Base-by-base conservation (phyloP, 768 basidiomycete species). In the Tylopilus sp. region DNA sequence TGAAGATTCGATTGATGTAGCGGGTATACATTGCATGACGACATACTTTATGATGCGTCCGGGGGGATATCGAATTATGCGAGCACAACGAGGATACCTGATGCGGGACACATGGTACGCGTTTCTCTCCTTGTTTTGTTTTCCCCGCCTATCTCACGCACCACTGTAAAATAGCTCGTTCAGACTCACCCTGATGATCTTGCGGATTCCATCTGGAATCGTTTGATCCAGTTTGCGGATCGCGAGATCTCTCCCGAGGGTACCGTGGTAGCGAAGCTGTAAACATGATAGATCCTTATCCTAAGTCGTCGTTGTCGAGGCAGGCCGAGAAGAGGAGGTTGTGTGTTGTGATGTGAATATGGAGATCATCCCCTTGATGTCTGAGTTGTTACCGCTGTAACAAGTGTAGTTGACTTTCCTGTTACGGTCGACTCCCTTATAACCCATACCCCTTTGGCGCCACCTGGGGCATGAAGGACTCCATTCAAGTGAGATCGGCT, bases 141-240 rank as follows among this genome's bases (percentile, higher is more conserved):
- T 17, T 13, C 15, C 33, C 17, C 33, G 33, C 6, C 17, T 4
- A 35, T 35, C 33, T 13, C 33, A 15, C 3, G 3, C 12, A 13
- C 6, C 20, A n/a, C n/a, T 28, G 26, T 7, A 8, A 8, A 10
- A 17, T 8, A 53, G 51, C 25, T 50, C 0, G 3, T 48, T 1
- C 42, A 47, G 17, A 57, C 20, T 6, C 42, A 45, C 23, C 55
- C 55, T 1, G 39, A 47, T n/a, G 35, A 12, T 3, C 35, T 48
- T 11, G 50, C 26, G 22, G 47, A 57, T 15, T 20, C 44, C 3
- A 39, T 57, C 13, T 54, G 46, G 49, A 48, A 35, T 17, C 23
- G 17, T 18, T 17, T 26, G 33, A 36, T 12, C 35, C 20, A 23
- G 12, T 13, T 21, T 18, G n/a, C n/a, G n/a, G n/a, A n/a, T n/a